Evolutionary conservation across 371 early-diverging fungal species (phyloP).

Genomic region (Phascolomyces articulosus): DNA sequence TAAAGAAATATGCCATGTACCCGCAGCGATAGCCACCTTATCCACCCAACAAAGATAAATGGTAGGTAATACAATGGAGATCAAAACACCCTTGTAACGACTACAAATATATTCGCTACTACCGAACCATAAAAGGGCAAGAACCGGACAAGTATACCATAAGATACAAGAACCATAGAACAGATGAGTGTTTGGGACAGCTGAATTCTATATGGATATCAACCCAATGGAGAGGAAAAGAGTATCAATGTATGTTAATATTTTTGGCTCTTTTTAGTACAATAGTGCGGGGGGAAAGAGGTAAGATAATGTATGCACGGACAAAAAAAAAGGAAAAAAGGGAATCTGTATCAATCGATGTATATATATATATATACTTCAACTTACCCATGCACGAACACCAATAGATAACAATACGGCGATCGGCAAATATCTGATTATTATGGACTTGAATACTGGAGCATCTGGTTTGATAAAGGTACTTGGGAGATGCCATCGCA

Average conservation of each 20-base stretch:
- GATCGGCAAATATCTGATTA: constrained; percentile 41
- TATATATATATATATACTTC: too few species aligned
- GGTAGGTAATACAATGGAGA: constrained; percentile 48
- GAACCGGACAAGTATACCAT: constrained; percentile 56
- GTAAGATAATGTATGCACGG: neutral
- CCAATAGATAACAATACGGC: constrained; percentile 28
- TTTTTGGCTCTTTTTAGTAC: too few species aligned
- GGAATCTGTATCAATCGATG: too few species aligned
- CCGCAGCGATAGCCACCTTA: constrained; percentile 50
- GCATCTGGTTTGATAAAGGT: constrained; percentile 34
- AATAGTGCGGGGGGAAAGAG: too few species aligned
- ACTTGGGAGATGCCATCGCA: constrained; percentile 48
- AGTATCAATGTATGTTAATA: too few species aligned
- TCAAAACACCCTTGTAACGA: constrained; percentile 28
- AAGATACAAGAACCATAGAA: constrained; percentile 65
- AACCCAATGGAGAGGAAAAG: neutral
- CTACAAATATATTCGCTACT: constrained; percentile 58
- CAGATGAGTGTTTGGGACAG: constrained; percentile 39
- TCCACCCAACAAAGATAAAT: constrained; percentile 59
- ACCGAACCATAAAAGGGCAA: constrained; percentile 59
- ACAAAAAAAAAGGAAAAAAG: neutral
- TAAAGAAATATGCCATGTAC: constrained; percentile 58
- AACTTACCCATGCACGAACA: constrained; percentile 48
- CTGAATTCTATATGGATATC: constrained; percentile 17
- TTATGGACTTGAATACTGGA: constrained; percentile 23